Base-by-base conservation (phyloP, 2,329 filamentous ascomycete species). In the Fusarium pilosicola region DNA sequence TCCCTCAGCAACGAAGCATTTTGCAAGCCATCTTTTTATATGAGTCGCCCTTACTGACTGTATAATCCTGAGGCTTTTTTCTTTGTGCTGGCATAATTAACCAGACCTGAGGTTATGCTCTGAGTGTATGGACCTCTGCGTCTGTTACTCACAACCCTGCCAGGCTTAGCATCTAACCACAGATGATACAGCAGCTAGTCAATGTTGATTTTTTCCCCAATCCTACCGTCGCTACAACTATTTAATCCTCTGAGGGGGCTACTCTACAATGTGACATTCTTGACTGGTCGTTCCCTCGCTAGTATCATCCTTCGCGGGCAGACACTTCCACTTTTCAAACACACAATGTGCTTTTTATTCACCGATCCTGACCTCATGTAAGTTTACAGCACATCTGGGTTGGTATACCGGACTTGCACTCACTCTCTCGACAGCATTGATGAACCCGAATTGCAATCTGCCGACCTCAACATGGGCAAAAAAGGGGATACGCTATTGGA, bases 31-130 rank as follows among this genome's bases (percentile, higher is more conserved):
- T 26, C 14, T 28, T 28, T 18, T 2, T 14, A 7, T 49, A 20
- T 8, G 14, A 22, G 3, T 18, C 26, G 1, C 4, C n/a, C 8
- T 17, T 18, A 2, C 15, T 38, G 8, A n/a, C 9, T 7, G 6
- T 2, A 36, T 58, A 8, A 3, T 13, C 8, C 14, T 28, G 7
- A 6, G 7, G 5, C 34, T 18, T 18, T 36, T 22, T 26, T 46
- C 24, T 1, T n/a, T 28, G 30, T 22, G 22, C 9, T 15, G 6
- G 17, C 20, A n/a, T 8, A 22, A n/a, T 24, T 24, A 14, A n/a
- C 14, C 26, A 52, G 17, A 39, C 34, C 26, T 52, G 17, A 4
- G 20, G n/a, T n/a, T 41, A 36, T 30, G 57, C 44, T 52, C 46
- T 60, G 44, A 39, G 13, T 28, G 11, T 39, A 32, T n/a, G 13